Base-by-base conservation (phyloP, 2,329 filamentous ascomycete species). In the Apiospora arundinis region DNA sequence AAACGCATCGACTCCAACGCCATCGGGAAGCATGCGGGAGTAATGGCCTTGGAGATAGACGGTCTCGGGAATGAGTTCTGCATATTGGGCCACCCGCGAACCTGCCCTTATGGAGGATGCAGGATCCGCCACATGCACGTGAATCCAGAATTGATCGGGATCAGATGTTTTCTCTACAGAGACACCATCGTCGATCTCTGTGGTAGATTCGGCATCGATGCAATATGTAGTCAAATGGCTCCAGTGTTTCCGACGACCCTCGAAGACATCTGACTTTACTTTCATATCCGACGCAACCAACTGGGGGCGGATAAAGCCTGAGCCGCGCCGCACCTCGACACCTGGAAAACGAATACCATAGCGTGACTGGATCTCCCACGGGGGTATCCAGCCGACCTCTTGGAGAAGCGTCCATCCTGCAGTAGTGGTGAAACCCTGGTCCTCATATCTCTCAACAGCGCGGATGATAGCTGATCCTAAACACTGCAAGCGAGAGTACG, bases 91-190 rank as follows among this genome's bases (percentile, higher is more conserved):
- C 9, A 93, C 80, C 11, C 85, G 82, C 48, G 90, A 89, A 28
- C 89, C 83, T 23, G 89, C 88, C 25, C 83, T 76, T 73, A 96
- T 89, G 72, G 89, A 88, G 6, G 93, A 93, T 2, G 92, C 92
- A 11, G 93, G 93, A 77, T 96, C 94, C 18, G 94, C 93, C 56
- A 93, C 88, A 79, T 96, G 93, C 44, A 94, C 82, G 77, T 95
- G 93, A 42, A 95, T 84, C 93, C 93, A 96, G 76, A 89, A 90
- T 74, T 92, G 85, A 68, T 85, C 78, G 25, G 85, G 73, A 23
- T 80, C 83, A 4, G 84, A 81, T 0, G 91, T 87, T 65, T 81
- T 79, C 77, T 94, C 91, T 9, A 96, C 77, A 0, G 93, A 95
- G 11, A 97, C 82, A 1, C 91, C 93, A 78, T 97, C 93, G 75